A percentile compares a stretch with the other conserved stretches of the same genome.
Evolutionary conservation across 75 land plant genomes (phyloP).

Genomic region (Sequoiadendron giganteum): DNA sequence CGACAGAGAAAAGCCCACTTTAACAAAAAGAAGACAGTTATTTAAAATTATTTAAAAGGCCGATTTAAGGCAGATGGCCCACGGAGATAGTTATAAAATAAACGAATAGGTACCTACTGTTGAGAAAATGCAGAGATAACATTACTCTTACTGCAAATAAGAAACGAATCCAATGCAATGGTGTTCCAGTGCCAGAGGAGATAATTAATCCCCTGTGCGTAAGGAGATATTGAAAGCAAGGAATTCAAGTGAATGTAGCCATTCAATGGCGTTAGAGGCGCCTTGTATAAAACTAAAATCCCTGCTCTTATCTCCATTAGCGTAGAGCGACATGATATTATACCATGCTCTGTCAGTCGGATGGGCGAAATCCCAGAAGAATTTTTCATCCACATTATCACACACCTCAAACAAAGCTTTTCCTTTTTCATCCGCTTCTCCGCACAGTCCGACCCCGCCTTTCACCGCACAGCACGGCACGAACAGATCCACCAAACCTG

Average conservation of each 20-base stretch:
- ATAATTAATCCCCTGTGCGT: not conserved
- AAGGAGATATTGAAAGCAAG: not conserved
- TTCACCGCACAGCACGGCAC: not conserved
- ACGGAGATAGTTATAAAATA: too few species aligned
- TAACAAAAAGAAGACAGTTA: too few species aligned
- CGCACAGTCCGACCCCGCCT: constrained; percentile 3
- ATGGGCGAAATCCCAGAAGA: constrained; percentile 31
- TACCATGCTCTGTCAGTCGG: constrained; percentile 29
- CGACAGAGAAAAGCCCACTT: too few species aligned
- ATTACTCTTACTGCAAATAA: too few species aligned
- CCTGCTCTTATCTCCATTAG: not conserved
- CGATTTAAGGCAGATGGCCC: too few species aligned
- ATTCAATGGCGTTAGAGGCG: not conserved
- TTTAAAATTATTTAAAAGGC: too few species aligned
- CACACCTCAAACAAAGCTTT: constrained; percentile 17
- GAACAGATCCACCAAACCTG: not conserved
- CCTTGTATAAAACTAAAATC: not conserved
- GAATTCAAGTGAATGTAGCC: not conserved
- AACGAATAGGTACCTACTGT: too few species aligned
- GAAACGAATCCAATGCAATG: too few species aligned
- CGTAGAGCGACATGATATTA: not conserved
- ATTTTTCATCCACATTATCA: not conserved
- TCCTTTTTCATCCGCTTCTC: constrained; percentile 13
- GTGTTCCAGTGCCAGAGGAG: too few species aligned
- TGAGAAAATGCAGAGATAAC: too few species aligned